Conservation (phyloP, 2,329 filamentous ascomycete genomes). For the Zymoseptoria brevis region DNA sequence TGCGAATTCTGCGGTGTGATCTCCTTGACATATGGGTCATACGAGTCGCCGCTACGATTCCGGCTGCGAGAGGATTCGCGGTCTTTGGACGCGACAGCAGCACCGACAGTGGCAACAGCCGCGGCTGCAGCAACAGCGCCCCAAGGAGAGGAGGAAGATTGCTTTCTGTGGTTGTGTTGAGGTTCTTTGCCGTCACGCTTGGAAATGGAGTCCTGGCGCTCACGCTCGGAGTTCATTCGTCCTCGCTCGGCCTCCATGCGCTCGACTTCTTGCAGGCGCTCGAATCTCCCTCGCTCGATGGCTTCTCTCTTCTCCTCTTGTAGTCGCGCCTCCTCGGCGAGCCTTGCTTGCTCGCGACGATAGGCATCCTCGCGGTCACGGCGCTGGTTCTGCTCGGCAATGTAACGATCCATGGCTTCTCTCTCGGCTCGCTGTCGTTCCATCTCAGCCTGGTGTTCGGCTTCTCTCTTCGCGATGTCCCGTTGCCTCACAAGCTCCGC, state of each 20-base stretch:
- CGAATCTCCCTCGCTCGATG: conserved; percentile 1
- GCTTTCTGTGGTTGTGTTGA: conserved; percentile 13
- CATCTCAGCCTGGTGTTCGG: conserved; percentile 13
- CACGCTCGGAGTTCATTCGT: neutral
- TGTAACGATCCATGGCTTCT: neutral
- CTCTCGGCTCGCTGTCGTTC: conserved; percentile 5
- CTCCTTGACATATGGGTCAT: conserved; percentile 8
- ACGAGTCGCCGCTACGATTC: conserved; percentile 8
- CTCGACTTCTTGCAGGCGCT: conserved; percentile 6
- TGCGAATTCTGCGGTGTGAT: conserved; percentile 27
- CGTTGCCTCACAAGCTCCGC: conserved; percentile 9
- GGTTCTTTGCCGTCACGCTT: neutral
- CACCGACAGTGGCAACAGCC: conserved; percentile 25
- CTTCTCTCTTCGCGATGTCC: conserved; percentile 13
- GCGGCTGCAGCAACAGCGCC: conserved; percentile 31
- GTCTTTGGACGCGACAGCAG: conserved; percentile 16
- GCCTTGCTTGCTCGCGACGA: conserved; percentile 18
- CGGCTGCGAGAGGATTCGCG: neutral
- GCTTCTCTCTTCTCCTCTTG: conserved; percentile 13
- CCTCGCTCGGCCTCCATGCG: conserved; percentile 7
- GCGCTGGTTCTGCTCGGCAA: conserved; percentile 13
- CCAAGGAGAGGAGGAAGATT: conserved; percentile 23
- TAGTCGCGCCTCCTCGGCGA: conserved; percentile 15
- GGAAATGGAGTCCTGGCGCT: neutral
- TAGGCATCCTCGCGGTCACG: conserved; percentile 24